Evolutionary conservation across 306 rosid species (phyloP), one percentile per base, ranked within the genome.

Genomic region (Psophocarpus tetragonolobus): DNA sequence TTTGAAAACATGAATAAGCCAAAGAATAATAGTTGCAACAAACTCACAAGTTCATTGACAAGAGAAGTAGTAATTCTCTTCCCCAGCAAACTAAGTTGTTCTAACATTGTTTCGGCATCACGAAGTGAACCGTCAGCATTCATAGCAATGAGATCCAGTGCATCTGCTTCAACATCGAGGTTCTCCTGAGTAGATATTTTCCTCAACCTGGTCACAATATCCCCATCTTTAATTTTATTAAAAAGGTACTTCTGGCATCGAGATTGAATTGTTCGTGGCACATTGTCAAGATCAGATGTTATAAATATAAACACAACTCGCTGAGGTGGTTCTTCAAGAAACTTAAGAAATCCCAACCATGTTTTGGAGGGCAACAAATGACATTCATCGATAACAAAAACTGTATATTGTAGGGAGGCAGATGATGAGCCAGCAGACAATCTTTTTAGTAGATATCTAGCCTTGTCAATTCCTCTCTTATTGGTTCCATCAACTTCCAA

Each of bases 61-160:
- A 95, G 97, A 67, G 97, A 87, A n/a, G 91, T 82, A 7, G 97
- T 91, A 63, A 95, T 91, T 87, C 90, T 87, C 83, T 92, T 91
- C 20, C 97, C 99, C 81, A 95, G 85, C 85, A 95, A 90, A 81
- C 97, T 91, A 87, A 95, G 90, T 70, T 95, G 99, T 76, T 95
- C 99, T 68, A 95, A 78, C 98, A 92, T 95, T 64, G 99, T 95
- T 91, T 92, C 99, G 38, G 98, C 98, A 74, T 92, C 99, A 74
- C 93, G 91, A 88, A 95, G 99, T 42, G 98, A 92, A 81, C 99
- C 99, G 79, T 95, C 97, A 12, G 97, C 99, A 82, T 95, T 92
- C 87, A 85, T 70, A 36, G 97, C 97, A 82, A 95, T 95, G 87
- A 95, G 91, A 68, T 92, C 92, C 82, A 95, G 81, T n/a, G 99